Evolutionary conservation across 2,329 filamentous ascomycete genomes (phyloP), one percentile per base, ranked within the genome.

Genomic region (Camillea tinctor): DNA sequence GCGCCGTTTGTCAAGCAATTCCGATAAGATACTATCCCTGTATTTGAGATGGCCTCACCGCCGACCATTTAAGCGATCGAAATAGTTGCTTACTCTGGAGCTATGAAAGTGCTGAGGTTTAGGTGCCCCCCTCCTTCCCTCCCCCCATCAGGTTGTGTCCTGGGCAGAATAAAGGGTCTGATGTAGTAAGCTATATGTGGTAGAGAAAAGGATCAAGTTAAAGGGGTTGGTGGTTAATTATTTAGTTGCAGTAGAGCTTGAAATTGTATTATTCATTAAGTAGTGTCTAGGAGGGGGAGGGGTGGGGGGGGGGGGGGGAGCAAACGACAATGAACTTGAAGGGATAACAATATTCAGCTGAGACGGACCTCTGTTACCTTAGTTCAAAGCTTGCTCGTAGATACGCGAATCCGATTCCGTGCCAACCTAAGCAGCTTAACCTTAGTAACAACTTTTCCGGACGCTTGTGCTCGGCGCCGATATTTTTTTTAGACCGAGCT

Each of bases 401-500:
- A 44, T 44, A 44, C 36, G 36, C 36, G 36, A 44, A 44, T 44
- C 36, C 36, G 36, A n/a, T 13, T 44, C n/a, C n/a, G 36, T 44
- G n/a, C n/a, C n/a, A n/a, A 44, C 5, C 44, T 15, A 3, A 52
- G 52, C 48, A 21, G 6, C 50, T n/a, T n/a, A 58, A 26, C 20
- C 23, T 51, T 9, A 44, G 36, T 15, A 11, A 44, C 36, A 44
- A 44, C 13, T 44, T n/a, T n/a, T n/a, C 36, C 36, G 52, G 36
- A 30, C 19, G 40, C 51, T 36, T 54, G 53, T 59, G 58, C 64
- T 71, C 69, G 69, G 69, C 63, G 69, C 66, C 66, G 68, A 68
- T 61, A 50, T 21, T 50, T 52, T 58, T 52, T 54, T 52, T 52
- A 20, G 50, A 24, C 24, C 21, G 26, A 52, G 51, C 21, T 52